These are phyloP conservation scores for Madurella mycetomatis DNA, from an alignment of 2,329 filamentous ascomycete genomes.

Conservation along the genomic window DNA sequence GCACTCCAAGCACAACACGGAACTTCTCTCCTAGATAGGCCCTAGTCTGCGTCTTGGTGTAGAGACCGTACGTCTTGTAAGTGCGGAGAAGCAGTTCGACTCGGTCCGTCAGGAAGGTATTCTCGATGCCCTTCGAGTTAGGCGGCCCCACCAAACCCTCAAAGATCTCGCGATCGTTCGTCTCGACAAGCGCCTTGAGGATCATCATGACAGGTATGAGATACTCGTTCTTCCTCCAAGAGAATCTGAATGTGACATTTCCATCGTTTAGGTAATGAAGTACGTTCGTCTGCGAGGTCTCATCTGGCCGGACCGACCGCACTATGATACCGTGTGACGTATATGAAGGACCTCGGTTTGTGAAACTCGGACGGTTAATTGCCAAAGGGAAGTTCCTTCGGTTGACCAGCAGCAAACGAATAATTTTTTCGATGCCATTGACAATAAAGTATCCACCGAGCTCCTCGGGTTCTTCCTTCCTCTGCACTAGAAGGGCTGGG, in stretches of 20 bases:
- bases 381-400: slow-evolving; percentile 93
- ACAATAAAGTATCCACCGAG: slow-evolving; percentile 95
- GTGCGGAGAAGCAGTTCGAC: slow-evolving; percentile 88
- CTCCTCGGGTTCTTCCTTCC: slow-evolving; percentile 94
- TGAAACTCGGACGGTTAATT: slow-evolving; percentile 85
- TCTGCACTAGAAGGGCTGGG: slow-evolving; percentile 74
- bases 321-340: slow-evolving; percentile 88
- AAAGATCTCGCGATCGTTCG: slow-evolving; percentile 93
- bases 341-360: slow-evolving; percentile 80
- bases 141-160: slow-evolving; percentile 81
- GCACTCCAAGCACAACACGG: slow-evolving; percentile 77
- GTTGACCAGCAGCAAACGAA: slow-evolving; percentile 85
- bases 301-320: slow-evolving; percentile 89
- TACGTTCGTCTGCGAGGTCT: slow-evolving; percentile 96
- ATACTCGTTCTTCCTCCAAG: slow-evolving; percentile 96
- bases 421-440: slow-evolving; percentile 95
- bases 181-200: slow-evolving; percentile 89
- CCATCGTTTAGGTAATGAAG: slow-evolving; percentile 94
- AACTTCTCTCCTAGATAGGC: slow-evolving; percentile 90
- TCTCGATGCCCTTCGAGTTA: slow-evolving; percentile 71
- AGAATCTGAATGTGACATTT: slow-evolving; percentile 95
- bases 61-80: slow-evolving; percentile 85
- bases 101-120: slow-evolving; percentile 92
- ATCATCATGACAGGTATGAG: slow-evolving; percentile 97
- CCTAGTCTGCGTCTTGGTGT: slow-evolving; percentile 75